phyloP scores from a whole-genome alignment of 2,329 filamentous ascomycete genomes.

The Cyphellophora attinorum region DNA sequence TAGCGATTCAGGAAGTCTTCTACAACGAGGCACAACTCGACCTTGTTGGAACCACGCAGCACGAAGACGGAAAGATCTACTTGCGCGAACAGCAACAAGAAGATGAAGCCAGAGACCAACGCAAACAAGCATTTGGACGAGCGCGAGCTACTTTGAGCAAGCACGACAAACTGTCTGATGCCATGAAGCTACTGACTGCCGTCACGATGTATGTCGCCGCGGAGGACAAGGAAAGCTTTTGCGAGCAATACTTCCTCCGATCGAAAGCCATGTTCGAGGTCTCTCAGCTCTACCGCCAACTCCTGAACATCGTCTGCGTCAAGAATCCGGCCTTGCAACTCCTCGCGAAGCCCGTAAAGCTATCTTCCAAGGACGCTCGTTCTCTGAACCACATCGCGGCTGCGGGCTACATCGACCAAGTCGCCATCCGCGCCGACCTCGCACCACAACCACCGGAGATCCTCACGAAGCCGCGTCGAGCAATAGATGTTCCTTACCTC shows the following conservation, averaged over 20 bases:
- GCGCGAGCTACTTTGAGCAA: slow-evolving; percentile 71
- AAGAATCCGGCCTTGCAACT: slow-evolving; percentile 47
- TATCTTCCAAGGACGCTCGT: slow-evolving; percentile 60
- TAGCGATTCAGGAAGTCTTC: slow-evolving; percentile 84
- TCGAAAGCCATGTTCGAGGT: slow-evolving; percentile 82
- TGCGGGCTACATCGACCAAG: slow-evolving; percentile 85
- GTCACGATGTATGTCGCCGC: slow-evolving; percentile 72
- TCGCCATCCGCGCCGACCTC: slow-evolving; percentile 86
- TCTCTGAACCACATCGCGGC: slow-evolving; percentile 86
- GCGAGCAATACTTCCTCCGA: slow-evolving; percentile 72
- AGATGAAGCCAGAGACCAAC: slow-evolving; percentile 58
- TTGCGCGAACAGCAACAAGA: slow-evolving; percentile 60
- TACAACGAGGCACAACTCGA: slow-evolving; percentile 71
- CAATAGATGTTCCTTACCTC: slow-evolving; percentile 85
- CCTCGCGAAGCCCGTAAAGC: slow-evolving; percentile 51
- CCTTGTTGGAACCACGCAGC: slow-evolving; percentile 38
- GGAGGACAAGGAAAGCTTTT: slow-evolving; percentile 59
- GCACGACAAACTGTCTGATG: slow-evolving; percentile 75
- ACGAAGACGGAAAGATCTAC: slow-evolving; percentile 38
- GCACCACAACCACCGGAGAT: slow-evolving; percentile 61
- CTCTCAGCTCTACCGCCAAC: slow-evolving; percentile 69
- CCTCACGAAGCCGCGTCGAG: slow-evolving; percentile 63
- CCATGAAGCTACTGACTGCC: slow-evolving; percentile 80
- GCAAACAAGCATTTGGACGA: slow-evolving; percentile 56
- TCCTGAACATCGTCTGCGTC: slow-evolving; percentile 67